These are phyloP conservation scores for Parietaria judaica DNA, from an alignment of 306 rosid species.

Conservation along the genomic window DNA sequence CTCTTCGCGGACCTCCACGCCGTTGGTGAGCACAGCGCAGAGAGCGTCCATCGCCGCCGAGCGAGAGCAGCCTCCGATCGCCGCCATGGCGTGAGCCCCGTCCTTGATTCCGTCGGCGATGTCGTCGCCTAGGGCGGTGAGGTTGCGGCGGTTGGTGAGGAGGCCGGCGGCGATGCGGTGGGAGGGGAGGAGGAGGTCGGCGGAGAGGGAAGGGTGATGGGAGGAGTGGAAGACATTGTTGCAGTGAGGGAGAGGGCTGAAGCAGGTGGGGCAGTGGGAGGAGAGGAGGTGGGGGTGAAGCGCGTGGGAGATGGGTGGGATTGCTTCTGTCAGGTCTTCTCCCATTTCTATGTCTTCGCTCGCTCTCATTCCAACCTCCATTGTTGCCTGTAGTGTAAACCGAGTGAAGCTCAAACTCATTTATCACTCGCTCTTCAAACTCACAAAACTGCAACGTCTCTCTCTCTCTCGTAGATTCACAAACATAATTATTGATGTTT, in stretches of 20 bases:
- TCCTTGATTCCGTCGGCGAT: constrained; percentile 15
- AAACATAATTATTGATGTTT: too few species aligned
- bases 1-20: constrained; percentile 70
- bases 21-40: constrained; percentile 64
- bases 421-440: too few species aligned
- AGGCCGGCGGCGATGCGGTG: constrained; percentile 47
- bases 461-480: too few species aligned
- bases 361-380: constrained; percentile 44
- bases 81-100: constrained; percentile 41
- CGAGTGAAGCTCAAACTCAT: too few species aligned
- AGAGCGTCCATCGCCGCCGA: constrained; percentile 45
- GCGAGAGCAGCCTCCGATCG: neutral
- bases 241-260: constrained; percentile 17
- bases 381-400: neutral
- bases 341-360: constrained; percentile 36
- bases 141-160: constrained; percentile 35
- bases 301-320: constrained; percentile 39
- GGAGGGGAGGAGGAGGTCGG: constrained; percentile 50
- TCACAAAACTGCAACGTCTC: too few species aligned
- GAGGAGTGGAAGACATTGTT: constrained; percentile 26
- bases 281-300: constrained; percentile 48
- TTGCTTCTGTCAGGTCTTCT: constrained; percentile 41
- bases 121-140: constrained; percentile 11
- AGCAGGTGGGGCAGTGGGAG: constrained; percentile 23
- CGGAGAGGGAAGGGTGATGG: constrained; percentile 17